Base-by-base conservation (phyloP, 192 early-diverging fungal species). In the Coemansia sp. region DNA sequence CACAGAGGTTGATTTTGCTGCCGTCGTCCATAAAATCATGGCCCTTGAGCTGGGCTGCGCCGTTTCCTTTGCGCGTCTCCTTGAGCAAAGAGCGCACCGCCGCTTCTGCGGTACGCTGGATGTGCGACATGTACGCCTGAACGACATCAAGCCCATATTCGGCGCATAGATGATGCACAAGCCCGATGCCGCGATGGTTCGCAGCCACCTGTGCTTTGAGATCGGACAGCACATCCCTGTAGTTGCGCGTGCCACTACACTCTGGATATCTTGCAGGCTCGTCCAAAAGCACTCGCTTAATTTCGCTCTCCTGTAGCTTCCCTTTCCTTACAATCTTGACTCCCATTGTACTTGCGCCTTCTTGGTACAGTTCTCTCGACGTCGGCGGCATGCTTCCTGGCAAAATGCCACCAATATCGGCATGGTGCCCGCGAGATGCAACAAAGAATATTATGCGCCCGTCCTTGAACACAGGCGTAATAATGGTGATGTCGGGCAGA, bases 181-280 rank as follows among this genome's bases (percentile, higher is more conserved):
- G 86, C 2, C 70, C 67, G 50, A 99, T 97, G 9, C 97, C 97
- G 49, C 91, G 86, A 59, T 96, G 90, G 76, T 99, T 99, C 35
- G 97, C 97, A 11, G 97, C 97, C 52, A 97, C 89, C 64, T 99
- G 97, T 9, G 97, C 97, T 81, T 95, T 94, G 66, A 99, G 76
- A 68, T 97, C 95, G 1, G 93, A 94, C 46, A 99, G 83, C 57
- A 95, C 95, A 64, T 99, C 96, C 20, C 85, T 85, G 40, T 97
- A 73, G 76, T 89, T 93, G 60, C 97, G 88, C 0, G 95, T 91
- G 29, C 95, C 95, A 52, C 85, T 87, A 81, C 95, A 99, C 2
- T 88, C 91, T 5, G 90, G 89, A 74, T 89, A 89, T 66, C 87
- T 79, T 17, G 88, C 92, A 3, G 95, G 97, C 60, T 94, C 88